Evolutionary conservation across 306 rosid species (phyloP), one percentile per base, ranked within the genome.

Genomic region (Fragaria vesca): DNA sequence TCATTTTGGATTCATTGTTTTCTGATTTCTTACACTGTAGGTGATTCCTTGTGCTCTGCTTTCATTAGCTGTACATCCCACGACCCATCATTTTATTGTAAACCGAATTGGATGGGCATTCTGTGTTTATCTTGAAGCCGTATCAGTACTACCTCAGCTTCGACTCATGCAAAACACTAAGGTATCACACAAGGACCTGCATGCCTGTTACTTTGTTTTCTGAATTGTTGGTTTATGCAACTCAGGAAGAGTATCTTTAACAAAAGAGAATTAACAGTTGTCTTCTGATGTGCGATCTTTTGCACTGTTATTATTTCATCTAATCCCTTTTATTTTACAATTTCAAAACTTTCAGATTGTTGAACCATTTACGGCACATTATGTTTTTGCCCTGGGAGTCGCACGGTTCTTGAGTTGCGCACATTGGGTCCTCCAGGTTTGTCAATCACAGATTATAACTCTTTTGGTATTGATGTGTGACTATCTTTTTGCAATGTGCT

Each of bases 371-470:
- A 92, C 94, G 0, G 94, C 94, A 69, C 91, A 84, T 79, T 90
- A 92, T 84, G 94, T 92, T 72, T 92, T 92, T 84, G 93, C 97
- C 32, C 88, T 92, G 17, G 93, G 97, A 81, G 85, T 88, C 75
- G 93, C 93, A 69, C 87, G 97, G 88, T 92, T 92, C 87, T 83
- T 92, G 88, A 92, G 93, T 70, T 92, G 97, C 74, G 97, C 94
- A 26, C 97, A 92, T 76, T 91, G 93, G 94, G 85, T 92, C 71
- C 89, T 92, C 77, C 94, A 92, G 94, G 94, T 92, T 79, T 43
- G 86, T 69, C 69, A 20, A n/a, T 32, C 36, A 52, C 34, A 48
- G 13, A 67, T 69, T 18, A 71, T 42, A 73, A 52, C 69, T 74
- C 26, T 48, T 40, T 18, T 20, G 26, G 4, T 12, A 40, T 43